A percentile compares a stretch with the other conserved stretches of the same genome.
Evolutionary conservation across 495 filamentous ascomycete genomes (phyloP).

Genomic region (Chaetomium fimeti): DNA sequence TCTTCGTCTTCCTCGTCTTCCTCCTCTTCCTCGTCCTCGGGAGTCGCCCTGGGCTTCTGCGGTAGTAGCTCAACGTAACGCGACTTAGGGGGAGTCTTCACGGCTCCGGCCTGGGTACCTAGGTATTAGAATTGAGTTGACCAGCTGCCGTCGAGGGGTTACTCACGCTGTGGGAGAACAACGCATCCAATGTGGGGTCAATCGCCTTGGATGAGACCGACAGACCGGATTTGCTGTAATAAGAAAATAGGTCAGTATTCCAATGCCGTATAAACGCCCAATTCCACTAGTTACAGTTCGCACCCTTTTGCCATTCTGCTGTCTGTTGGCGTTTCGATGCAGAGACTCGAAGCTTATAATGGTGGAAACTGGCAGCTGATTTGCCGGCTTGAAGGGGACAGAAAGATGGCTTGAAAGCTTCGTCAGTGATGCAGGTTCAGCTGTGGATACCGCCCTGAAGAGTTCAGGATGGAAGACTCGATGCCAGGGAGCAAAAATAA

Average conservation of each 20-base stretch:
- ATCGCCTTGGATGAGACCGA: slow-evolving; percentile 52
- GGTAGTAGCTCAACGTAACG: slow-evolving; percentile 47
- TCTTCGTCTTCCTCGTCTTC: slow-evolving; percentile 33
- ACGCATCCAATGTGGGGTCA: slow-evolving; percentile 71
- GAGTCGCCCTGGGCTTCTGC: slow-evolving; percentile 26
- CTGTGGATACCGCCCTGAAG: neutral
- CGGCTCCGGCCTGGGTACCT: slow-evolving; percentile 66
- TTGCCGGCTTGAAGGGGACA: neutral
- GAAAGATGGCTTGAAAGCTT: neutral
- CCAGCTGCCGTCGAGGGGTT: slow-evolving; percentile 29
- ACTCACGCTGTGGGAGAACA: slow-evolving; percentile 81
- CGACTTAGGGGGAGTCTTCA: slow-evolving; percentile 55
- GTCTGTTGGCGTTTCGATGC: neutral
- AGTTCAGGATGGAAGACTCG: neutral
- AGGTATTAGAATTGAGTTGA: slow-evolving; percentile 24
- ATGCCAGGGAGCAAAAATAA: neutral
- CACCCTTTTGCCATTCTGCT: slow-evolving; percentile 34
- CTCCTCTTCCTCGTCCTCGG: slow-evolving; percentile 22
- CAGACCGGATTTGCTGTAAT: slow-evolving; percentile 36
- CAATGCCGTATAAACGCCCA: neutral
- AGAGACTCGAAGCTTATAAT: neutral
- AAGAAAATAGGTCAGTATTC: slow-evolving; percentile 6
- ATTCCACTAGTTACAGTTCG: neutral
- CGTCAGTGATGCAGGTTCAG: neutral
- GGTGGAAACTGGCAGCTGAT: neutral